Evolutionary conservation across 2,329 filamentous ascomycete genomes (phyloP), one percentile per base, ranked within the genome.

Genomic region (Colletotrichum sp.): DNA sequence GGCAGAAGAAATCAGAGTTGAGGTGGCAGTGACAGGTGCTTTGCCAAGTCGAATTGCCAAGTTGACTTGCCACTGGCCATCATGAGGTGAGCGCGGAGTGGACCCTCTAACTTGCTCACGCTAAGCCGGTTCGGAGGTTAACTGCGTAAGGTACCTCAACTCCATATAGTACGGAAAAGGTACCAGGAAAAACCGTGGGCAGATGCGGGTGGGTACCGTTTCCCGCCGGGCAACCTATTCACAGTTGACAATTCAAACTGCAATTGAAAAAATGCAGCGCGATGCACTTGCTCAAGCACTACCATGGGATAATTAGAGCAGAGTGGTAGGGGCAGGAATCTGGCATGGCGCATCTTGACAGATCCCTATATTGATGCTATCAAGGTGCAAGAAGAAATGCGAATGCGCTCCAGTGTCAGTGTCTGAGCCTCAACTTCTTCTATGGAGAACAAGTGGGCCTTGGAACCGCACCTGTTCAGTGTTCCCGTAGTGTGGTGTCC

Each of bases 71-170:
- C 22, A 71, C 44, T 18, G 32, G 57, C 16, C 22, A n/a, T 24
- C 32, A n/a, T 28, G 24, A 59, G 59, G 32, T 26, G 22, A 48
- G 36, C 24, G 70, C 26, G 59, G 15, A 39, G 24, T 4, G 32
- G 57, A 44, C 32, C 59, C 67, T 74, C 67, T 71, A 71, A 64
- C 71, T 74, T 74, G 67, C 67, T 74, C 67, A 71, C 72, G 68
- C 67, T 71, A 74, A 36, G 13, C 34, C 44, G 44, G 24, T 55
- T 55, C 65, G 7, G 44, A 55, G 34, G 15, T 52, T 22, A 24
- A 52, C 44, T 52, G 44, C 44, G n/a, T 48, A 36, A 36, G 34
- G 15, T 36, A 63, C 28, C 18, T 32, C 57, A 32, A 32, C 16
- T 30, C 59, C 18, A 48, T 48, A 44, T 18, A 18, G 36, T 44